Base-by-base conservation (phyloP, 164 flowering plant species). In the Tetracentron sinense region DNA sequence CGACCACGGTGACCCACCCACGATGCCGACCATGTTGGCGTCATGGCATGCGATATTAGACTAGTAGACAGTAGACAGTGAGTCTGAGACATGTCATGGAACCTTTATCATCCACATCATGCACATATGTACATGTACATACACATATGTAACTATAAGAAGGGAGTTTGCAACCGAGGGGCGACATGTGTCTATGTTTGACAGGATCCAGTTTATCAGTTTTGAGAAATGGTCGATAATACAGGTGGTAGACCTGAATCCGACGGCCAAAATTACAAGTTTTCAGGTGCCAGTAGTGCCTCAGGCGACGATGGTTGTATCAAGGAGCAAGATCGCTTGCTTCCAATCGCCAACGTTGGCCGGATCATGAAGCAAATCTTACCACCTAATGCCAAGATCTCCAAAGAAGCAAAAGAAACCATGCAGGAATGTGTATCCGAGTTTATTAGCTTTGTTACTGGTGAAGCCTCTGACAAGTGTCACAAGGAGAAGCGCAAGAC, bases 351-450 rank as follows among this genome's bases (percentile, higher is more conserved):
- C 0, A 88, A 88, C 64, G 90, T 88, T 1, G 94, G 90, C 27
- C 52, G 94, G 56, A 81, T 88, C 57, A 85, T 88, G 94, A 88
- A 88, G 82, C 88, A 84, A 56, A 79, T 79, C 57, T 71, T 88
- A 10, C 94, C 94, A 6, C 77, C 81, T 1, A 82, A 83, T 60
- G 90, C 89, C 0, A 88, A 88, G 69, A 80, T 88, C 79, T 85
- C 94, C 15, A 88, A 88, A 64, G 94, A 88, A 69, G 94, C 83
- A 3, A 88, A 88, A 62, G 90, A 88, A 70, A 88, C 89, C 63
- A 83, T 85, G 90, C 90, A 88, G 56, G 94, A 88, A 56, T 88
- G 94, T 68, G 94, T 78, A 0, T 81, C 94, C 0, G 94, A 88
- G 83, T 88, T 88, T 77, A 84, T 88, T 19, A 84, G 89, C 73